Evolutionary conservation across 2,329 filamentous ascomycete species (phyloP).

Genomic region (Fusarium sp.): DNA sequence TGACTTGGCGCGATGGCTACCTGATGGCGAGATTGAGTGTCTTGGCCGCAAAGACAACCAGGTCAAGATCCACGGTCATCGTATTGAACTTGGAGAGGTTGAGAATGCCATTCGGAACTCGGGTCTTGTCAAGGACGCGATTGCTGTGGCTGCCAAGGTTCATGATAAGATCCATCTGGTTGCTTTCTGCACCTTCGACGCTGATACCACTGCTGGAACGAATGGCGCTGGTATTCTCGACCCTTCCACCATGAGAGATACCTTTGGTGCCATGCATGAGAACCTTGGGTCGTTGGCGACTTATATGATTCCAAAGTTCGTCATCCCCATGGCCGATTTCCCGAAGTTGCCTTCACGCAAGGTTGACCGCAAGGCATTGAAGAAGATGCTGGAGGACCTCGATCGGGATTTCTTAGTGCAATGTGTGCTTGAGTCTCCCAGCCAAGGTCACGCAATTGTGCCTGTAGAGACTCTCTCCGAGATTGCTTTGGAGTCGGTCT

Average conservation of each 20-base stretch:
- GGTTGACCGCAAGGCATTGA: neutral
- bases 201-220: neutral
- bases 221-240: neutral
- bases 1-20: slow-evolving; percentile 30
- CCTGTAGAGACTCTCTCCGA: neutral
- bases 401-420: neutral
- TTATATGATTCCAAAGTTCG: neutral
- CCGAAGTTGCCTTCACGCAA: neutral
- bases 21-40: slow-evolving; percentile 23
- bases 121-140: neutral
- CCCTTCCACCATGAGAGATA: neutral
- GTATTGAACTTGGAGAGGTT: slow-evolving; percentile 44
- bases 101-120: slow-evolving; percentile 22
- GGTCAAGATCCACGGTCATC: slow-evolving; percentile 44
- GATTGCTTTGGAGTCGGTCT: neutral
- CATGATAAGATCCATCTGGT: neutral
- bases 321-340: neutral
- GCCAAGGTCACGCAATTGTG: neutral
- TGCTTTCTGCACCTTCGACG: neutral
- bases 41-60: slow-evolving; percentile 43
- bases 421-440: neutral
- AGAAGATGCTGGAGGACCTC: neutral
- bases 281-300: neutral
- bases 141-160: neutral
- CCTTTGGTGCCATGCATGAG: neutral